These are phyloP conservation scores for Clathrus columnatus DNA, from an alignment of 768 basidiomycete genomes.

Conservation along the genomic window DNA sequence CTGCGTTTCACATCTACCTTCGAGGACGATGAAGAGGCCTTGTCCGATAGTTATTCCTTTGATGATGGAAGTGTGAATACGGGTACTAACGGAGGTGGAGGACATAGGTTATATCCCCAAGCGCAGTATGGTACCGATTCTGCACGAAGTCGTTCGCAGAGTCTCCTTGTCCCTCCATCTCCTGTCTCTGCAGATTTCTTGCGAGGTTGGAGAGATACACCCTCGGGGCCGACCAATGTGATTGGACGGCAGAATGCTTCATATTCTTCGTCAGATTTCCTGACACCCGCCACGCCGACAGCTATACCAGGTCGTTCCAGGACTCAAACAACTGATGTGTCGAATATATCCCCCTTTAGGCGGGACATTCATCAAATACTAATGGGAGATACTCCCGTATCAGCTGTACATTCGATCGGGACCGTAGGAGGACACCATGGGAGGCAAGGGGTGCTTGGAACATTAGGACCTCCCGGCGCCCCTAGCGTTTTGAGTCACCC, in stretches of 20 bases:
- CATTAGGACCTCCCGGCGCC: not conserved
- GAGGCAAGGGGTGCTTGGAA: not conserved
- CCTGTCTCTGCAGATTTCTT: constrained; percentile 40
- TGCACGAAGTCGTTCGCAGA: constrained; percentile 69
- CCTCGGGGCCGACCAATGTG: not conserved
- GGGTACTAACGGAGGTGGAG: not conserved
- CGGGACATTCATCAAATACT: constrained; percentile 74
- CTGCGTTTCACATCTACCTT: constrained; percentile 60
- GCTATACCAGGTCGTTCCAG: constrained; percentile 23
- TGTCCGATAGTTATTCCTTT: constrained; percentile 33
- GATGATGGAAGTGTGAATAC: constrained; percentile 5
- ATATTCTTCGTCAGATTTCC: constrained; percentile 3
- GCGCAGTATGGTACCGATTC: constrained; percentile 45
- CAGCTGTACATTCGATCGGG: constrained; percentile 46
- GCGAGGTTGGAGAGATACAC: constrained; percentile 20
- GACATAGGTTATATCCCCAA: constrained; percentile 8
- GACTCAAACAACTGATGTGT: constrained; percentile 42
- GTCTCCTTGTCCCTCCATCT: constrained; percentile 47
- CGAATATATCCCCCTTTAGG: constrained; percentile 83
- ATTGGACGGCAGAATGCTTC: constrained; percentile 4
- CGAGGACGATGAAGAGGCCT: constrained; percentile 70
- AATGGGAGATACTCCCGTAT: constrained; percentile 61
- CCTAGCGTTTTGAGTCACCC: constrained; percentile 36
- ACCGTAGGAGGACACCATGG: constrained; percentile 57
- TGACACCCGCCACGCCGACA: constrained; percentile 16